Conservation (phyloP, 2,329 filamentous ascomycete species). For the Pseudogymnoascus sp. region DNA sequence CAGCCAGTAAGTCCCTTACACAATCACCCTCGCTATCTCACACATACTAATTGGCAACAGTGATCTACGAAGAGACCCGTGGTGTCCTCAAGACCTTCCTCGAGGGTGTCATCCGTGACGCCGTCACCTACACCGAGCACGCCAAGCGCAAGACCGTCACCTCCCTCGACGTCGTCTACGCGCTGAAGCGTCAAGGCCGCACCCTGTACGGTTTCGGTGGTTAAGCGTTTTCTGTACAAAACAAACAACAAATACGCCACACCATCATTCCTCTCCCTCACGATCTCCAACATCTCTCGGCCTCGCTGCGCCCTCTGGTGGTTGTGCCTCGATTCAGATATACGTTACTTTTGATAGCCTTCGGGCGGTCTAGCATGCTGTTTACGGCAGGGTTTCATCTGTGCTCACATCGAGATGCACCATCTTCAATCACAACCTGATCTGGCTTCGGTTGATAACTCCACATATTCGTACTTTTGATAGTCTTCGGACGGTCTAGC, state of each 20-base stretch:
- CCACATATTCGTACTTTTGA: constrained; percentile 26
- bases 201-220: constrained; percentile 64
- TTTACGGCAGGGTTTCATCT: constrained; percentile 28
- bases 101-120: constrained; percentile 71
- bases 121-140: constrained; percentile 76
- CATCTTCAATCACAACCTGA: constrained; percentile 14
- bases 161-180: constrained; percentile 56
- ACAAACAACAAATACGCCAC: constrained; percentile 4
- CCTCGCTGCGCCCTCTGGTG: background rate
- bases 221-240: constrained; percentile 31
- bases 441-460: constrained; percentile 17
- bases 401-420: constrained; percentile 13
- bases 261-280: constrained; percentile 17
- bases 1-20: constrained; percentile 58
- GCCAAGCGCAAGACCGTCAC: constrained; percentile 70
- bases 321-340: background rate
- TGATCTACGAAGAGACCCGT: constrained; percentile 80
- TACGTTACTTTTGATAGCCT: constrained; percentile 29
- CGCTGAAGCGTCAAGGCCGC: constrained; percentile 56
- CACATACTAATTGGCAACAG: constrained; percentile 29
- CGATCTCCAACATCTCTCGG: constrained; percentile 3
- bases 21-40: background rate
- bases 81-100: constrained; percentile 80
- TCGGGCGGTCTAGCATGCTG: constrained; percentile 30
- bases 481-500: constrained; percentile 31